These are phyloP conservation scores for Suillus lakei DNA, from an alignment of 768 basidiomycete species.

Conservation along the genomic window DNA sequence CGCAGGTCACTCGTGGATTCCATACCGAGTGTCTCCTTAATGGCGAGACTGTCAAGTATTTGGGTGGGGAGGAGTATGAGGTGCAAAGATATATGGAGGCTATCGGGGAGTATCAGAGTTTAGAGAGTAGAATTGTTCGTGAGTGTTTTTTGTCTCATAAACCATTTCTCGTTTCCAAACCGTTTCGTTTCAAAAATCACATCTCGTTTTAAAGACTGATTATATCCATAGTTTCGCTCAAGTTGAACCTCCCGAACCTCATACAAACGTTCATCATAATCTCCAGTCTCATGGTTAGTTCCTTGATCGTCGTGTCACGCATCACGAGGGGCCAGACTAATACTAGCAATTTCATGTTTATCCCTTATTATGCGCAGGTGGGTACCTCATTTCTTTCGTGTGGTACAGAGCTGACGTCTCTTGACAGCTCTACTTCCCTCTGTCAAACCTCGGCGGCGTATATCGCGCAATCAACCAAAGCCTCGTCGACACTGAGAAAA, in stretches of 20 bases:
- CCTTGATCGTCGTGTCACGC: conserved; percentile 72
- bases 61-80: conserved; percentile 86
- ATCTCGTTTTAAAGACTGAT: conserved; percentile 4
- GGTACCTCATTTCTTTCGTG: conserved; percentile 17
- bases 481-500: conserved; percentile 81
- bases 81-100: conserved; percentile 71
- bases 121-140: conserved; percentile 80
- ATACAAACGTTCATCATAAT: conserved; percentile 85
- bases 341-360: conserved; percentile 76
- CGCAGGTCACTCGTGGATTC: conserved; percentile 82
- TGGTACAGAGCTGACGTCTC: background rate
- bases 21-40: conserved; percentile 82
- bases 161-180: too few species aligned
- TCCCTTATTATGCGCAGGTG: conserved; percentile 82
- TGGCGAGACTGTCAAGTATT: conserved; percentile 89
- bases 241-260: conserved; percentile 78
- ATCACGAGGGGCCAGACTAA: conserved; percentile 58
- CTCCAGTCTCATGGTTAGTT: conserved; percentile 78
- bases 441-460: conserved; percentile 78
- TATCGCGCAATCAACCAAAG: conserved; percentile 80
- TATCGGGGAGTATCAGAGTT: conserved; percentile 70
- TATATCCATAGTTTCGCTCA: conserved; percentile 59
- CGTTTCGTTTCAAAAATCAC: background rate
- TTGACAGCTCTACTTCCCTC: conserved; percentile 74
- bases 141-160: conserved; percentile 31